Evolutionary conservation across 345 rosid genomes (phyloP).

Genomic region (Populus tremula): DNA sequence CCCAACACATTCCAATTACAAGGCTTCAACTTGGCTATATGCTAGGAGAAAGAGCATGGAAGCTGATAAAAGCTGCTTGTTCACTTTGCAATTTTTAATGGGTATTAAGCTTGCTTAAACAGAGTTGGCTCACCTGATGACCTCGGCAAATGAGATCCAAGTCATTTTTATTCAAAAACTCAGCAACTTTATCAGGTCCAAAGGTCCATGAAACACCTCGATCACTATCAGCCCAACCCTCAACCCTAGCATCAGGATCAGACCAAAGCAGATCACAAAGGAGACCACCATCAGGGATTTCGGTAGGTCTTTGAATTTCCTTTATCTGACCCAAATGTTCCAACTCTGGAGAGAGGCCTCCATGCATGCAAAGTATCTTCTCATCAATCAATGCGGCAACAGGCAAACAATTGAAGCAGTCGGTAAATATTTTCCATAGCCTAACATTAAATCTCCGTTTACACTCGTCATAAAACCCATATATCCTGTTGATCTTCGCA

Average conservation of each 20-base stretch:
- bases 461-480: conserved; percentile 98
- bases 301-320: conserved; percentile 78
- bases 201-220: conserved; percentile 90
- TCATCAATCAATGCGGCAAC: conserved; percentile 87
- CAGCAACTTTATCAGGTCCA: conserved; percentile 76
- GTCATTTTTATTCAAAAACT: conserved; percentile 86
- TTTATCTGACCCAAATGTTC: conserved; percentile 66
- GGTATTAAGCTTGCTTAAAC: neutral
- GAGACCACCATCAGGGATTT: conserved; percentile 87
- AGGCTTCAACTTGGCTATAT: neutral
- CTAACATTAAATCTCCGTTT: conserved; percentile 91
- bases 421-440: conserved; percentile 91
- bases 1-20: neutral
- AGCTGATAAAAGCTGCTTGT: neutral
- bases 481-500: conserved; percentile 89
- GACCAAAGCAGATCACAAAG: conserved; percentile 98
- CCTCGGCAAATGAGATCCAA: conserved; percentile 97
- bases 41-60: neutral
- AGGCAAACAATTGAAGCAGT: conserved; percentile 89
- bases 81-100: neutral
- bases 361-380: conserved; percentile 97
- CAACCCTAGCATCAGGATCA: conserved; percentile 68
- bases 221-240: conserved; percentile 88
- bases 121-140: conserved; percentile 69
- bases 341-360: conserved; percentile 88